These are phyloP conservation scores for Cladosporium sp. DNA, from an alignment of 2,329 filamentous ascomycete species.

Conservation along the genomic window DNA sequence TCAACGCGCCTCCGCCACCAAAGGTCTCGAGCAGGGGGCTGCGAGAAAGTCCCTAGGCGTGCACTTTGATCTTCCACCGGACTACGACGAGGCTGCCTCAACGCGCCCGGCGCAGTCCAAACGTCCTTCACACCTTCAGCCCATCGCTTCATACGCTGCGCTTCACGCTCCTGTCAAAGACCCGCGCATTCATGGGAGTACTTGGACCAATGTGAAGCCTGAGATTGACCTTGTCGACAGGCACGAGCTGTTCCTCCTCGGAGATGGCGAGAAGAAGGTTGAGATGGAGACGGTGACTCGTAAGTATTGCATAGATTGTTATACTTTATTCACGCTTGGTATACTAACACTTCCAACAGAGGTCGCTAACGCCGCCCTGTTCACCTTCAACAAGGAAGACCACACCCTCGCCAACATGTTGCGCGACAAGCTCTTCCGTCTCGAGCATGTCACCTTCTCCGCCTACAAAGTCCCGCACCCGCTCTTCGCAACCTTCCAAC, in stretches of 20 bases:
- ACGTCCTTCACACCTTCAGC: too few species aligned
- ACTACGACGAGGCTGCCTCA: too few species aligned
- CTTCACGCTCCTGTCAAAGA: slow-evolving; percentile 4
- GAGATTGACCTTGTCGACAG: slow-evolving; percentile 46
- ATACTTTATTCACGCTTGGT: not conserved
- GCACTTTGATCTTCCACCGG: too few species aligned
- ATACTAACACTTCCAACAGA: slow-evolving; percentile 6
- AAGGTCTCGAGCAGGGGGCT: too few species aligned
- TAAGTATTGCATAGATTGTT: slow-evolving; percentile 44
- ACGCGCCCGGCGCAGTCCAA: too few species aligned
- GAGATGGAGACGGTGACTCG: slow-evolving; percentile 83
- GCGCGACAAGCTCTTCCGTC: slow-evolving; percentile 76
- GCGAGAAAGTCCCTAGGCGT: too few species aligned
- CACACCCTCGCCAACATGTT: slow-evolving; percentile 92
- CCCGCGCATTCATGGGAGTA: slow-evolving; percentile 19
- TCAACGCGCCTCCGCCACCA: too few species aligned
- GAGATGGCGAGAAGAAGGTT: slow-evolving; percentile 87
- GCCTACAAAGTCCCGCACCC: slow-evolving; percentile 69
- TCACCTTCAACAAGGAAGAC: slow-evolving; percentile 93
- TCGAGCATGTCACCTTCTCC: slow-evolving; percentile 79
- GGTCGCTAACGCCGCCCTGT: slow-evolving; percentile 87
- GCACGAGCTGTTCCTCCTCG: slow-evolving; percentile 89
- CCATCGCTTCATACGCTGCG: too few species aligned
- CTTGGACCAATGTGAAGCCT: slow-evolving; percentile 17
- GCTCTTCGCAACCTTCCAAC: slow-evolving; percentile 50